Evolutionary conservation across 2,329 filamentous ascomycete genomes (phyloP), one percentile per base, ranked within the genome.

Genomic region (Fusarium sp.): DNA sequence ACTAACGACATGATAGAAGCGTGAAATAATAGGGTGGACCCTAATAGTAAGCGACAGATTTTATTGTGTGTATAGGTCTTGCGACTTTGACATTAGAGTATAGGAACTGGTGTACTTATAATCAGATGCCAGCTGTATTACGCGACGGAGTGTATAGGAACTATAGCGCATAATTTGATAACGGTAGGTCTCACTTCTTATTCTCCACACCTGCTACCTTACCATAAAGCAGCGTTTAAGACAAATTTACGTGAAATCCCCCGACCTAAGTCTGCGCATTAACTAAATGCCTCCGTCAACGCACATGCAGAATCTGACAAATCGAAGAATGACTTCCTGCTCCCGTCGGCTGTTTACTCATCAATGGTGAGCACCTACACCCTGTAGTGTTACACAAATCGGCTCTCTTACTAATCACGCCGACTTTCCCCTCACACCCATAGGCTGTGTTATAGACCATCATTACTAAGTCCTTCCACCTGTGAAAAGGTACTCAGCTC

Each of bases 11-110:
- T 24, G 22, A 24, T 51, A 18, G 22, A 1, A 10, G 3, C 18
- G 47, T 49, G 22, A 13, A n/a, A 9, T n/a, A 0, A n/a, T n/a
- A 20, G 10, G 44, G 11, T 13, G 0, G 24, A 13, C 10, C 3
- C 15, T 18, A 7, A 11, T 11, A 26, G 14, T n/a, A n/a, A n/a
- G 17, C 6, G 9, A n/a, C 4, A 9, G 22, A 18, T 13, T 2
- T 0, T 5, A 33, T 6, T 18, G 15, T n/a, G 1, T n/a, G 7
- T n/a, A 24, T 24, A 3, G 28, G 0, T 10, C 28, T 18, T 49
- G 22, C 15, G 11, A 18, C 1, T 7, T n/a, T 13, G 4, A n/a
- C 11, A 33, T 3, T 13, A 3, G 15, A n/a, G 28, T 15, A n/a
- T 11, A 13, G 22, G 28, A 0, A 13, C 15, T 17, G 15, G 0